Evolutionary conservation across 1,284 basidiomycete genomes (phyloP).

Genomic region (Trichosporon sp.): DNA sequence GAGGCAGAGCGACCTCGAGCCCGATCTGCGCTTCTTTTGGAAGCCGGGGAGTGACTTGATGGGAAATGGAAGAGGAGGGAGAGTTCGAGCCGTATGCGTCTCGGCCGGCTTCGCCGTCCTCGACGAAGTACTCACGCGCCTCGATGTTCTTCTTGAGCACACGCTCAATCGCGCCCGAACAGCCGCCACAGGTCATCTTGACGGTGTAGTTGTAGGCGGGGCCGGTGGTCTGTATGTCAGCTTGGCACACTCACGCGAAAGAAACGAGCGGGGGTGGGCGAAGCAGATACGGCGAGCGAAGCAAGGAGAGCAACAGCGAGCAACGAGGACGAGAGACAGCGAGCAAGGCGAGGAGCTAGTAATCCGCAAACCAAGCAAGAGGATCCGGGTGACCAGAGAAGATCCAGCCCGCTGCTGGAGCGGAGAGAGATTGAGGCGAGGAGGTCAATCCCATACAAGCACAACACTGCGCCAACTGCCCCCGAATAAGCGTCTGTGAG

Average conservation of each 20-base stretch:
- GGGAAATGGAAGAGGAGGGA: not conserved
- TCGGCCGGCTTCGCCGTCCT: too few relatives aligned
- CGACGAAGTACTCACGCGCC: constrained; percentile 45
- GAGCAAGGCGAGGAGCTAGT: too few relatives aligned
- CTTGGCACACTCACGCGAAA: not conserved
- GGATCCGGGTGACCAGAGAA: too few relatives aligned
- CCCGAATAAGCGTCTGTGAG: too few relatives aligned
- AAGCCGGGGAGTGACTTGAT: not conserved
- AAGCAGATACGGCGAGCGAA: not conserved
- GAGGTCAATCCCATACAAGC: too few relatives aligned
- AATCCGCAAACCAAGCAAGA: too few relatives aligned
- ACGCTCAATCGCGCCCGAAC: constrained; percentile 55
- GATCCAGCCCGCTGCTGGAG: too few relatives aligned
- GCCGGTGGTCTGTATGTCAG: constrained; percentile 25
- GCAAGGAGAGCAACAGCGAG: not conserved
- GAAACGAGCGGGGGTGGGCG: not conserved
- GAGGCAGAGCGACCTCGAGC: too few relatives aligned
- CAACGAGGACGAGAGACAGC: too few relatives aligned
- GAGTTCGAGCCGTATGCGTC: not conserved
- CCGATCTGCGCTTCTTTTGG: too few relatives aligned
- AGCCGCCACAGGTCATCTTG: constrained; percentile 56
- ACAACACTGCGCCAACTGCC: too few relatives aligned
- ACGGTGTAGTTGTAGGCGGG: constrained; percentile 55
- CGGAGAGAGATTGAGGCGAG: too few relatives aligned
- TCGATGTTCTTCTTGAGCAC: constrained; percentile 54